phyloP scores from a whole-genome alignment of 176 grass and related monocot species.

The Cenchrus fungigraminus region DNA sequence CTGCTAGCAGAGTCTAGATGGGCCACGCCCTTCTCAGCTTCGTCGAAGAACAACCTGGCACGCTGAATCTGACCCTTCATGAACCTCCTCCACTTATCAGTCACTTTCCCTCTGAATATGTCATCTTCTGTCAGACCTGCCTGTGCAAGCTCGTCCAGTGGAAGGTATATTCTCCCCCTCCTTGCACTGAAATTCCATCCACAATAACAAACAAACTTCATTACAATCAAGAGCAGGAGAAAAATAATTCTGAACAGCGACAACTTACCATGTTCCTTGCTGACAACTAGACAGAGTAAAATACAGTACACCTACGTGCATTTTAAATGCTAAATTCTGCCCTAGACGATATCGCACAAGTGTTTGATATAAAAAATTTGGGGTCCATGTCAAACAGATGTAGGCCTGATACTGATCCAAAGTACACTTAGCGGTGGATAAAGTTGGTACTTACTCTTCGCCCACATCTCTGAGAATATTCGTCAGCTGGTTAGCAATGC shows the following conservation, averaged over 20 bases:
- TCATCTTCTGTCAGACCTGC: slow-evolving; percentile 82
- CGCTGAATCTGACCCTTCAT: slow-evolving; percentile 96
- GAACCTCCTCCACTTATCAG: slow-evolving; percentile 87
- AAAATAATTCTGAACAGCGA: neutral
- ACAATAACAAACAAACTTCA: slow-evolving; percentile 37
- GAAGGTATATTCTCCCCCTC: slow-evolving; percentile 98
- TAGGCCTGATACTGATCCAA: neutral
- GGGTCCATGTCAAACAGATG: slow-evolving; percentile 19
- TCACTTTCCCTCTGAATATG: slow-evolving; percentile 90
- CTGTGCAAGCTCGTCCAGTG: slow-evolving; percentile 72
- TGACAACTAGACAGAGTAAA: slow-evolving; percentile 18
- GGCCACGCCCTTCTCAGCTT: slow-evolving; percentile 77
- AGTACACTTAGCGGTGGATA: neutral
- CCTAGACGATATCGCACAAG: neutral
- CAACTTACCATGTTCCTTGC: neutral
- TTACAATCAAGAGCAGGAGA: neutral
- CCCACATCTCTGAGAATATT: slow-evolving; percentile 98
- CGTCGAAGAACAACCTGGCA: slow-evolving; percentile 81
- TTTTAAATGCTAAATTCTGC: neutral
- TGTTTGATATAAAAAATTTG: neutral
- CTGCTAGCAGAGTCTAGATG: slow-evolving; percentile 80
- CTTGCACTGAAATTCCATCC: slow-evolving; percentile 71
- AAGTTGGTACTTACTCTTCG: slow-evolving; percentile 74
- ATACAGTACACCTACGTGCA: neutral
- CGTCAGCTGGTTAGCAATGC: slow-evolving; percentile 95